Percentiles rank a stretch among this genome's conserved stretches.
These are phyloP conservation scores for Vanrija sp. DNA, from an alignment of 1,284 basidiomycete genomes.

Conservation along the genomic window DNA sequence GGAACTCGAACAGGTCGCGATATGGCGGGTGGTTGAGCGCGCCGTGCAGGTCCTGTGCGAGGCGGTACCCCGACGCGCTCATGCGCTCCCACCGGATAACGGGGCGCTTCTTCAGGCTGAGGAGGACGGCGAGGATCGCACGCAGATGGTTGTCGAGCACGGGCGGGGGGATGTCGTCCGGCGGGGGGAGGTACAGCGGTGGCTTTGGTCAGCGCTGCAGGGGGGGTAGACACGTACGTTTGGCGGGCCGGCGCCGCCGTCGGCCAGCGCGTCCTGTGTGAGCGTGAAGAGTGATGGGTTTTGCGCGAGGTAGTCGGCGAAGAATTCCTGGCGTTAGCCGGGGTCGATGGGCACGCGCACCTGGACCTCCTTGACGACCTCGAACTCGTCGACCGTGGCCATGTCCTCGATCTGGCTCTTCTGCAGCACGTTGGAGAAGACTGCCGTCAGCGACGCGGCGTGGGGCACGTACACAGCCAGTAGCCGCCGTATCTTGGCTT, in stretches of 20 bases:
- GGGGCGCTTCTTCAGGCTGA: constrained; percentile 95
- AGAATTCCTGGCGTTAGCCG: constrained; percentile 68
- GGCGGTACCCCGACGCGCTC: constrained; percentile 83
- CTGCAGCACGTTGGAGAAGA: constrained; percentile 89
- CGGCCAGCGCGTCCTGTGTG: constrained; percentile 57
- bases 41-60: constrained; percentile 74
- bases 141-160: constrained; percentile 75
- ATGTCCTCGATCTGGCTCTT: constrained; percentile 89
- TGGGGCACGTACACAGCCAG: constrained; percentile 81
- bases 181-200: constrained; percentile 55
- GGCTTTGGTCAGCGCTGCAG: constrained; percentile 28
- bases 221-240: constrained; percentile 31
- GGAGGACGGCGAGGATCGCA: constrained; percentile 78
- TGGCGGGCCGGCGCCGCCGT: constrained; percentile 46
- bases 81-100: constrained; percentile 89
- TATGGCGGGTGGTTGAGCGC: constrained; percentile 49
- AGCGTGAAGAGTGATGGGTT: constrained; percentile 85
- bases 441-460: constrained; percentile 50
- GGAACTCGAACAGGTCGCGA: constrained; percentile 54
- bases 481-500: constrained; percentile 95
- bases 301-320: constrained; percentile 87
- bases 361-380: constrained; percentile 94
- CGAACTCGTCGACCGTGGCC: constrained; percentile 91
- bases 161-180: constrained; percentile 53
- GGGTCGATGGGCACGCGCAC: constrained; percentile 51